Evolutionary conservation across 257 asterid genomes (phyloP).

Genomic region (Hygrophila difformis): DNA sequence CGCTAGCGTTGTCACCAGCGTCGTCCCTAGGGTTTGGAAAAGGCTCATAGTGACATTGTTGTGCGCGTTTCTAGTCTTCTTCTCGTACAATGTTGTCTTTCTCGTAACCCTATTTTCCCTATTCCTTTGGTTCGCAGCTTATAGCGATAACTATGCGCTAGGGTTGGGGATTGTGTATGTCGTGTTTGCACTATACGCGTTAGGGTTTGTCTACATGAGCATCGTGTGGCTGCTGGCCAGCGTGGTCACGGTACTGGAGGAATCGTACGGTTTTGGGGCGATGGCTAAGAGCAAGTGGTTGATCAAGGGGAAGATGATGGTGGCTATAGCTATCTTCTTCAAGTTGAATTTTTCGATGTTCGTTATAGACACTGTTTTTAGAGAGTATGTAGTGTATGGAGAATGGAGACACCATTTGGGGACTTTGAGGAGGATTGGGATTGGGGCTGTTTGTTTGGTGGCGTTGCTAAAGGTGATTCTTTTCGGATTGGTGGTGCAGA

Average conservation of each 20-base stretch:
- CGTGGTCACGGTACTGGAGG: slow-evolving; percentile 4
- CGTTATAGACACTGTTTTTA: not conserved
- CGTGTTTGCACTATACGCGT: not conserved
- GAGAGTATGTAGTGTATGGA: not conserved
- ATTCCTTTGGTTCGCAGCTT: no score
- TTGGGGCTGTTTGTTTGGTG: not conserved
- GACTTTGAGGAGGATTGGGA: not conserved
- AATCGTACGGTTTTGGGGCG: not conserved
- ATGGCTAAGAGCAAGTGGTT: slow-evolving; percentile 1
- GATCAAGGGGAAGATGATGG: slow-evolving; percentile 2
- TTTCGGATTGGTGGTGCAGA: not conserved
- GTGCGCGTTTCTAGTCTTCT: not conserved
- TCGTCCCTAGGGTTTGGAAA: slow-evolving; percentile 8
- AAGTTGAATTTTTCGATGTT: not conserved
- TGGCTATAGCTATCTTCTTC: not conserved
- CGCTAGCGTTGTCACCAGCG: not conserved
- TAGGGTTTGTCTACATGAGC: slow-evolving; percentile 1
- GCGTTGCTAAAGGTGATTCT: not conserved
- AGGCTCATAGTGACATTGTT: slow-evolving; percentile 3
- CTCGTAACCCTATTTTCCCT: not conserved
- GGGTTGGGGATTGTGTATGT: not conserved
- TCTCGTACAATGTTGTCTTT: not conserved
- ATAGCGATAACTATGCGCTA: not conserved
- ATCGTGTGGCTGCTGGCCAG: not conserved
- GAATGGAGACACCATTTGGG: no score